Percentiles rank a stretch among this genome's conserved stretches.
These are phyloP conservation scores for Acacia pycnantha DNA, from an alignment of 331 rosid species.

Conservation along the genomic window DNA sequence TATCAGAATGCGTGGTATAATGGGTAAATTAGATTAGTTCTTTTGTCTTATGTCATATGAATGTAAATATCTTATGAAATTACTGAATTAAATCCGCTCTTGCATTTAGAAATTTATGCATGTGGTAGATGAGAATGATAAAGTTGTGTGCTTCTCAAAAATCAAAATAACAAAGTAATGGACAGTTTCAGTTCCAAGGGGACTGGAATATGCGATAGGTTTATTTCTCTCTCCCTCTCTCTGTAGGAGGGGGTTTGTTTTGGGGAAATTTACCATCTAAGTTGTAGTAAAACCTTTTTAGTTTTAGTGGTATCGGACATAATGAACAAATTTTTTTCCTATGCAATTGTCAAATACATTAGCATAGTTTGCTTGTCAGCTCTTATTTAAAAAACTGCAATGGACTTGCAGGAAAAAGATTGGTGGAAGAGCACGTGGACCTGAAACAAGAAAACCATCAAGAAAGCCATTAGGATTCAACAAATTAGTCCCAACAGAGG, in stretches of 20 bases:
- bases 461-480: constrained; percentile 69
- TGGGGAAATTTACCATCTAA: background rate
- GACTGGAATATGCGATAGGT: background rate
- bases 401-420: constrained; percentile 73
- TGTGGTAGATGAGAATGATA: background rate
- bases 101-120: background rate
- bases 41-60: background rate
- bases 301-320: background rate
- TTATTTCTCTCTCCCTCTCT: background rate
- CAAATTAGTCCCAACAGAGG: constrained; percentile 87
- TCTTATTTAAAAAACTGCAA: constrained; percentile 15
- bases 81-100: background rate
- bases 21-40: background rate
- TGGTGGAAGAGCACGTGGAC: constrained; percentile 63
- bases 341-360: background rate
- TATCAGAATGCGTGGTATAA: background rate
- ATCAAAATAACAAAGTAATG: background rate
- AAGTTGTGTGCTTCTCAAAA: background rate
- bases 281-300: constrained; percentile 1
- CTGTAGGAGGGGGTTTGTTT: background rate
- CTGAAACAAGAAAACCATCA: constrained; percentile 69
- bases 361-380: background rate
- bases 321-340: constrained; percentile 5
- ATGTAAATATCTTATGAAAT: background rate
- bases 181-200: background rate